phyloP scores from a whole-genome alignment of 495 filamentous ascomycete genomes.

The Aspergillus avenaceus region DNA sequence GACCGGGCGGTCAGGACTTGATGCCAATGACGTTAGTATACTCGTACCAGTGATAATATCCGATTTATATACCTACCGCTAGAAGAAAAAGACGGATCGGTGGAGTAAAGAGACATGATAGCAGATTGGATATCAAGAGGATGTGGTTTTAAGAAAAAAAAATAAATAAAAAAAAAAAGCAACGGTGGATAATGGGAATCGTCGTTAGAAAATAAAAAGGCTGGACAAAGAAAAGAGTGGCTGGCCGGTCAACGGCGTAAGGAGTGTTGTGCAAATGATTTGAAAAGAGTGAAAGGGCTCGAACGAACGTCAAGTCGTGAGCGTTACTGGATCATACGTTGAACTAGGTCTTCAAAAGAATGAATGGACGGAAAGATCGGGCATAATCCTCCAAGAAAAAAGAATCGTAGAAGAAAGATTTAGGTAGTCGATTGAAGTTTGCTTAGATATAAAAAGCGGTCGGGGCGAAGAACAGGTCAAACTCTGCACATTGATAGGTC shows the following conservation, averaged over 20 bases:
- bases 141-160: not conserved
- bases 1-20: constrained; percentile 26
- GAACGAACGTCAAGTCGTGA: constrained; percentile 42
- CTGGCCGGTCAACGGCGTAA: constrained; percentile 30
- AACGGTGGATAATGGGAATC: not conserved
- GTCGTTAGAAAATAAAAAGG: constrained; percentile 7
- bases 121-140: constrained; percentile 1
- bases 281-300: constrained; percentile 31
- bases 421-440: constrained; percentile 8
- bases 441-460: too few species aligned
- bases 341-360: constrained; percentile 8
- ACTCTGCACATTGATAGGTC: constrained; percentile 5
- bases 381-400: constrained; percentile 22
- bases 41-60: not conserved
- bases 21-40: constrained; percentile 2
- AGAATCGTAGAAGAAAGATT: not conserved
- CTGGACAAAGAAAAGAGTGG: constrained; percentile 15
- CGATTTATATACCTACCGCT: constrained; percentile 15
- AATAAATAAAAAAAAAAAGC: constrained; percentile 10
- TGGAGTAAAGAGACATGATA: constrained; percentile 28
- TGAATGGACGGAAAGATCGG: constrained; percentile 20
- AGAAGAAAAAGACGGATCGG: constrained; percentile 19
- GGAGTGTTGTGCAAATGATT: constrained; percentile 12
- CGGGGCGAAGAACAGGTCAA: constrained; percentile 7
- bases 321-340: constrained; percentile 30